These are phyloP conservation scores for Pseudogymnoascus sp. DNA, from an alignment of 2,329 filamentous ascomycete species.

Conservation along the genomic window DNA sequence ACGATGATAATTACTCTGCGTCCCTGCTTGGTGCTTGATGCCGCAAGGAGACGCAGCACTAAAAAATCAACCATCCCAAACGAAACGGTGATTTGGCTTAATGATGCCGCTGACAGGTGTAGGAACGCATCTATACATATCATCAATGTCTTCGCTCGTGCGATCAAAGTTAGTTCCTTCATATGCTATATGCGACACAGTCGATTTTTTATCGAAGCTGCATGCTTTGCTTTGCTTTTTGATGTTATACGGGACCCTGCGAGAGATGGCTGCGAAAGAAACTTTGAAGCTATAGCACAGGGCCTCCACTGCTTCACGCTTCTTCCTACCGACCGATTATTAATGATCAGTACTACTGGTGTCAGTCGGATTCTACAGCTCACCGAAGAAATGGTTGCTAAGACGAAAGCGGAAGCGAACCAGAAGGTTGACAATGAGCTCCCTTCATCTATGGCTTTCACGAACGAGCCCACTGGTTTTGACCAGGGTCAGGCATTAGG, in stretches of 20 bases:
- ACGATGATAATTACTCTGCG: conserved; percentile 11
- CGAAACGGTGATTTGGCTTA: conserved; percentile 2
- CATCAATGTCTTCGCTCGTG: conserved; percentile 7
- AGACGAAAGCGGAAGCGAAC: neutral
- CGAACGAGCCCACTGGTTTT: neutral
- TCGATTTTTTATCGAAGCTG: conserved; percentile 13
- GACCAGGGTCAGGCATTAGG: neutral
- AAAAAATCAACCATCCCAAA: neutral
- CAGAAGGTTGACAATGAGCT: neutral
- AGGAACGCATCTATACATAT: conserved; percentile 3
- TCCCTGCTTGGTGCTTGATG: conserved; percentile 12
- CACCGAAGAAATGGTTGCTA: neutral
- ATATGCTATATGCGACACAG: conserved; percentile 11
- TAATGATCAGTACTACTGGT: conserved; percentile 9
- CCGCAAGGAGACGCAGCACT: neutral
- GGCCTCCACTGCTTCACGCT: conserved; percentile 10
- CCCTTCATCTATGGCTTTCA: neutral
- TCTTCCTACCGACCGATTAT: conserved; percentile 6
- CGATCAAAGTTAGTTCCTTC: neutral
- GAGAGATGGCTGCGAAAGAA: conserved; percentile 2
- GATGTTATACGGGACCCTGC: conserved; percentile 10
- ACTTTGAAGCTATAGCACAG: conserved; percentile 5
- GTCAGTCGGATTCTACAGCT: conserved; percentile 8
- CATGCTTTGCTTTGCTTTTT: conserved; percentile 12
- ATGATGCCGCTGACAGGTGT: neutral